A percentile compares a stretch with the other conserved stretches of the same genome.
Evolutionary conservation across 2,329 filamentous ascomycete species (phyloP).

Genomic region (Trichoderma sp.): DNA sequence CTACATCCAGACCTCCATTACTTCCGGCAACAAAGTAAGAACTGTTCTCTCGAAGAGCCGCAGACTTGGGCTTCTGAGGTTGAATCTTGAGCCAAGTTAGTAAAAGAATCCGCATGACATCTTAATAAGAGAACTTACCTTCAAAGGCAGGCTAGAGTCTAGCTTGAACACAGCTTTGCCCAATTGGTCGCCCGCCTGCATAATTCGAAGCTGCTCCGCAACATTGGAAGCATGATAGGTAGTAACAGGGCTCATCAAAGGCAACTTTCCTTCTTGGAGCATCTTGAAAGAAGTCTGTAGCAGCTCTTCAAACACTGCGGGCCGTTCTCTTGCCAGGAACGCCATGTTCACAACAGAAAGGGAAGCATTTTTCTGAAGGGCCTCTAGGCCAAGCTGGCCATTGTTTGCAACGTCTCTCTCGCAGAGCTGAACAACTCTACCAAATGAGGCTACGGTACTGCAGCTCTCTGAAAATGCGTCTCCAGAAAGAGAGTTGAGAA

Average conservation of each 20-base stretch:
- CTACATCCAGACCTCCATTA: background rate
- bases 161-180: conserved; percentile 17
- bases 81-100: conserved; percentile 20
- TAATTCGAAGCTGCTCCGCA: conserved; percentile 14
- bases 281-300: conserved; percentile 15
- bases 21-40: conserved; percentile 18
- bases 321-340: conserved; percentile 17
- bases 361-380: conserved; percentile 14
- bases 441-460: conserved; percentile 13
- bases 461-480: conserved; percentile 17
- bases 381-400: conserved; percentile 8
- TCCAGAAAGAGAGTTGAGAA: conserved; percentile 35
- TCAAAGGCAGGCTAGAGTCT: conserved; percentile 17
- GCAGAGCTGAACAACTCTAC: conserved; percentile 19
- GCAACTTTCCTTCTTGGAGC: conserved; percentile 1
- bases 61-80: conserved; percentile 19
- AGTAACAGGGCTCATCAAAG: conserved; percentile 9
- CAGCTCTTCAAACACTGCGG: conserved; percentile 8
- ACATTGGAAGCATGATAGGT: conserved; percentile 11
- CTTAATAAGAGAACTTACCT: background rate
- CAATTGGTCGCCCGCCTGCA: conserved; percentile 13
- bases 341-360: conserved; percentile 21
- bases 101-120: background rate
- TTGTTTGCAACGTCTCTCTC: conserved; percentile 17
- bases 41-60: conserved; percentile 14